Base-by-base conservation (phyloP, 495 filamentous ascomycete species). In the Aspergillus baeticus region DNA sequence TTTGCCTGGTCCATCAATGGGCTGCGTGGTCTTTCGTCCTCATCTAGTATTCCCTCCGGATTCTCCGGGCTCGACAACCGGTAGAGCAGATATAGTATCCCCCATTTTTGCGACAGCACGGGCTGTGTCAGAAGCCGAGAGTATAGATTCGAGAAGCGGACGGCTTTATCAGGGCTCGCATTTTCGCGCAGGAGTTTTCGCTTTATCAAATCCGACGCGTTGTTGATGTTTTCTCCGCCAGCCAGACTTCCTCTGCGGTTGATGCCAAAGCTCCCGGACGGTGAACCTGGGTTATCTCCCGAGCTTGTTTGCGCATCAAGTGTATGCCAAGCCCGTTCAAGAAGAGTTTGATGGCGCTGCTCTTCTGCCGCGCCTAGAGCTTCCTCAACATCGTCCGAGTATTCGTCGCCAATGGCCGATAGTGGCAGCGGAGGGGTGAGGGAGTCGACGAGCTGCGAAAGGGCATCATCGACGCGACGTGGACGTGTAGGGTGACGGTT, bases 61-160 rank as follows among this genome's bases (percentile, higher is more conserved):
- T 71, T 69, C 15, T 73, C 67, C 23, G 86, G 84, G 57, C 84
- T 83, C 44, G 88, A 84, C 38, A 98, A 79, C 60, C 88, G 87
- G 64, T 91, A 87, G 18, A 99, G 84, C 39, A 99, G 81, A 66
- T 93, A 91, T 6, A 99, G 78, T 59, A 97, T 96, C 2, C 88
- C 91, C 91, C 93, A 97, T 82, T 98, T 99, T 69, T 96, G 88
- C 62, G 86, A 87, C 29, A 99, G 78, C 2, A 98, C 92, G 4
- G 93, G 92, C 61, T 95, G 87, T 22, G 91, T 88, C 17, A 96
- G 77, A 21, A 99, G 82, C 36, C 88, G 81, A 35, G 90, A 88
- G 74, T 93, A 96, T 44, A 98, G 80, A 66, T 94, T 91, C 14
- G 89, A 87, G 71, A 97, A 96, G 21, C 85, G 81, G 22, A 93